Evolutionary conservation across 2,329 filamentous ascomycete species (phyloP).

Genomic region (Fusarium nygamai): DNA sequence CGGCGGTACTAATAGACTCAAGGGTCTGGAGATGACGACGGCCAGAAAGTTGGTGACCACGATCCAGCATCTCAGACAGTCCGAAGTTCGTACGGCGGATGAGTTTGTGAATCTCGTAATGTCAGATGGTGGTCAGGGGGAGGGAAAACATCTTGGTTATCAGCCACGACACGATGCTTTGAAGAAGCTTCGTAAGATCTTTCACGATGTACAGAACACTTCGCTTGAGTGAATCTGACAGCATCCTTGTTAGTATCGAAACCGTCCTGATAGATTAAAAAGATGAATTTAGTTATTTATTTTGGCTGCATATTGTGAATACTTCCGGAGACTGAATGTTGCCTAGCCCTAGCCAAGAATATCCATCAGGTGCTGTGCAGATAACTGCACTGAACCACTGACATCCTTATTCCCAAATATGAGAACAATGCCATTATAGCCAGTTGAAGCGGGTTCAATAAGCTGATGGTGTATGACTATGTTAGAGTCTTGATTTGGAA

Average conservation of each 20-base stretch:
- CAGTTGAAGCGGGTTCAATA: too few species aligned
- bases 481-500: too few species aligned
- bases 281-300: not conserved
- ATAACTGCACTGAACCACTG: not conserved
- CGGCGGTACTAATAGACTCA: not conserved
- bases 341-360: not conserved
- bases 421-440: too few species aligned
- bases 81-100: not conserved
- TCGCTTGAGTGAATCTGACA: not conserved
- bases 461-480: too few species aligned
- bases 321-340: not conserved
- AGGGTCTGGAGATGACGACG: not conserved
- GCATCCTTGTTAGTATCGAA: fast-evolving
- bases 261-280: not conserved
- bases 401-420: not conserved
- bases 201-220: not conserved
- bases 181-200: not conserved
- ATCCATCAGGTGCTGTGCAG: not conserved
- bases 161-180: not conserved
- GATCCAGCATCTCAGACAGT: not conserved
- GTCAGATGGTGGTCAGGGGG: not conserved
- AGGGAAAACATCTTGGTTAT: not conserved
- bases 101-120: not conserved
- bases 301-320: too few species aligned
- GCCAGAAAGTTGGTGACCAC: not conserved